Conservation (phyloP, 139 green algal species). For the Penium margaritaceum region DNA sequence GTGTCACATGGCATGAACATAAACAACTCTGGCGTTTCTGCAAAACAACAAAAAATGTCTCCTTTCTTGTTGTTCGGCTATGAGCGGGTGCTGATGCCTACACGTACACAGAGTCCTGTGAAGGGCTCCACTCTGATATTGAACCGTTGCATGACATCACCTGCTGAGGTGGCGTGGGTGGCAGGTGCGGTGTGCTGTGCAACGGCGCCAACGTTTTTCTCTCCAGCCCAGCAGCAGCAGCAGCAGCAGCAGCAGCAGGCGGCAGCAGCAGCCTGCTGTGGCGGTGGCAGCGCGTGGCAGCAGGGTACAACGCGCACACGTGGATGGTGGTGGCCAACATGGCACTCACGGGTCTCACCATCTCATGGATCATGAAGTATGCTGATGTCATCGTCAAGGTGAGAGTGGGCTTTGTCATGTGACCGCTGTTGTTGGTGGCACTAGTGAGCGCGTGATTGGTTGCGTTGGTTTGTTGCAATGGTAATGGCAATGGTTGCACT, state of each 20-base stretch:
- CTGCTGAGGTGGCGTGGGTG: background rate
- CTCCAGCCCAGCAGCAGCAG: too few relatives aligned
- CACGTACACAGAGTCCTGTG: too few relatives aligned
- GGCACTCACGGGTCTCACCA: constrained; percentile 46
- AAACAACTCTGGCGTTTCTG: too few relatives aligned
- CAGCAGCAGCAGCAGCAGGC: too few relatives aligned
- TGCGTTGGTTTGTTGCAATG: background rate
- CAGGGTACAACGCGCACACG: constrained; percentile 52
- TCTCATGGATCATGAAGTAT: constrained; percentile 70
- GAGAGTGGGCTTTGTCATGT: background rate
- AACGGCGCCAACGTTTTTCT: constrained; percentile 7
- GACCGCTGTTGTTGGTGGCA: background rate
- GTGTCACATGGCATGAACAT: too few relatives aligned
- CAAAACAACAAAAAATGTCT: too few relatives aligned
- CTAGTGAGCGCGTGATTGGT: background rate
- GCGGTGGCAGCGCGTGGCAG: constrained; percentile 31
- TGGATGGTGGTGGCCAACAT: constrained; percentile 60
- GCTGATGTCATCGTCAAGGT: constrained; percentile 62
- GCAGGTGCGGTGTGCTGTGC: constrained; percentile 9
- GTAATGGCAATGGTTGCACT: too few relatives aligned
- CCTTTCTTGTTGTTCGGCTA: too few relatives aligned
- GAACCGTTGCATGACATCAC: too few relatives aligned
- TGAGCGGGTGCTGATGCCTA: too few relatives aligned
- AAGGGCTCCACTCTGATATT: too few relatives aligned
- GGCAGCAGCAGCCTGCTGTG: too few relatives aligned